Conservation (phyloP, 805 yeast genomes). For the Spathaspora arborariae region DNA sequence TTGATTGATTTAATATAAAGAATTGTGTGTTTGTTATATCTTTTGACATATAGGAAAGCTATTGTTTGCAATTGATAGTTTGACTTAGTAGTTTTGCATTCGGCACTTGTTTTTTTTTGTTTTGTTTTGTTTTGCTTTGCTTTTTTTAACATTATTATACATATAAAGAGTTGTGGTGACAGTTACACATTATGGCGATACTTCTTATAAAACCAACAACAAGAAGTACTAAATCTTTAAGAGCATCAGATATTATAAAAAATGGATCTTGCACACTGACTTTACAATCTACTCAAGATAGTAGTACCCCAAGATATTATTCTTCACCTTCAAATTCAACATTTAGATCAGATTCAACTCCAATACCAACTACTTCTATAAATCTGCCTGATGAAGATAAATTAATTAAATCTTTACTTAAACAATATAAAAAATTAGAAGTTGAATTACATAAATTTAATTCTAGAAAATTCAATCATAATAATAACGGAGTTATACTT, state of each 20-base stretch:
- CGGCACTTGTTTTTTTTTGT: no score
- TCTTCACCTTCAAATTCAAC: background rate
- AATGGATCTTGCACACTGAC: background rate
- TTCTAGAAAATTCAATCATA: conserved; percentile 27
- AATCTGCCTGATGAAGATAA: conserved; percentile 8
- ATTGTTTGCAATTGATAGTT: background rate
- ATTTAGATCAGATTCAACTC: background rate
- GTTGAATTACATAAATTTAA: conserved; percentile 42
- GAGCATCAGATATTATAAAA: background rate
- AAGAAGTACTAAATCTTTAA: background rate
- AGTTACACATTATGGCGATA: background rate
- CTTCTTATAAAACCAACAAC: background rate
- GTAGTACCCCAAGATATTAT: background rate
- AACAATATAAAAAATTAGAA: conserved; percentile 39
- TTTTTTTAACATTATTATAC: no score
- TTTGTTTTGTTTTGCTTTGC: background rate
- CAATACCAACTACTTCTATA: background rate
- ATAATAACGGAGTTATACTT: conserved; percentile 12
- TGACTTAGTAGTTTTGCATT: no score
- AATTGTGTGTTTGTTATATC: background rate
- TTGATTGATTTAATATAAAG: background rate
- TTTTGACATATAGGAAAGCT: background rate
- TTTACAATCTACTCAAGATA: background rate
- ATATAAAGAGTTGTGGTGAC: no score
- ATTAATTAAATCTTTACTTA: conserved; percentile 20